A percentile compares a stretch with the other conserved stretches of the same genome.
Evolutionary conservation across 2,329 filamentous ascomycete species (phyloP).

Genomic region (Fusarium continuum): DNA sequence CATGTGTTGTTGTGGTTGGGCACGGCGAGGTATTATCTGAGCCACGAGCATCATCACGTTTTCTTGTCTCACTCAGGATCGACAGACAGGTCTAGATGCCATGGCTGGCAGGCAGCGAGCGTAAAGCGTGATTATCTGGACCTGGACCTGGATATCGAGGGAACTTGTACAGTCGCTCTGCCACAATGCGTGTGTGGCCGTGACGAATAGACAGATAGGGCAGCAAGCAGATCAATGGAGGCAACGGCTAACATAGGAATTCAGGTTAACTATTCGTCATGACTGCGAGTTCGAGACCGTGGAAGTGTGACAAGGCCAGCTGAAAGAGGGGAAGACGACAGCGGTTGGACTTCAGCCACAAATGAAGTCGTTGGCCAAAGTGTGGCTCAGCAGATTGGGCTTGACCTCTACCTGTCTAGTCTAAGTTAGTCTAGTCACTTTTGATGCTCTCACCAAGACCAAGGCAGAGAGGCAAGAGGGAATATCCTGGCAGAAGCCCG

Average conservation of each 20-base stretch:
- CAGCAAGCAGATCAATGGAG: conserved; percentile 6
- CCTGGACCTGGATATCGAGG: too few species aligned
- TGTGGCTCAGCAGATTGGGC: conserved; percentile 22
- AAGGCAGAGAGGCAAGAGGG: conserved; percentile 3
- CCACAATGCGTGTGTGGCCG: conserved; percentile 27
- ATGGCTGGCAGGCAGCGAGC: neutral
- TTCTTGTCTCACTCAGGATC: conserved; percentile 6
- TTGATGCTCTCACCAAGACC: neutral
- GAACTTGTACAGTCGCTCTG: neutral
- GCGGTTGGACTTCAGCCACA: conserved; percentile 11
- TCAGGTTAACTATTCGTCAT: conserved; percentile 7
- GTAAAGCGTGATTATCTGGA: neutral
- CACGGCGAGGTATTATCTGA: conserved; percentile 19
- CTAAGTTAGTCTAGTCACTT: too few species aligned
- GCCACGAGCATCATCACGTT: too few species aligned
- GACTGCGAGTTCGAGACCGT: conserved; percentile 10
- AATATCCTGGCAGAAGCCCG: conserved; percentile 20
- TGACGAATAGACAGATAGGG: neutral
- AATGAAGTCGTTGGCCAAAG: neutral
- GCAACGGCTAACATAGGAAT: neutral
- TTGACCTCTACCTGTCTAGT: too few species aligned
- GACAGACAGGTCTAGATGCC: conserved; percentile 8
- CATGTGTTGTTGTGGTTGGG: conserved; percentile 8
- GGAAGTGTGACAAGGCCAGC: conserved; percentile 25
- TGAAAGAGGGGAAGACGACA: conserved; percentile 19